These are phyloP conservation scores for Trichoderma sp. DNA, from an alignment of 2,329 filamentous ascomycete species.

Conservation along the genomic window DNA sequence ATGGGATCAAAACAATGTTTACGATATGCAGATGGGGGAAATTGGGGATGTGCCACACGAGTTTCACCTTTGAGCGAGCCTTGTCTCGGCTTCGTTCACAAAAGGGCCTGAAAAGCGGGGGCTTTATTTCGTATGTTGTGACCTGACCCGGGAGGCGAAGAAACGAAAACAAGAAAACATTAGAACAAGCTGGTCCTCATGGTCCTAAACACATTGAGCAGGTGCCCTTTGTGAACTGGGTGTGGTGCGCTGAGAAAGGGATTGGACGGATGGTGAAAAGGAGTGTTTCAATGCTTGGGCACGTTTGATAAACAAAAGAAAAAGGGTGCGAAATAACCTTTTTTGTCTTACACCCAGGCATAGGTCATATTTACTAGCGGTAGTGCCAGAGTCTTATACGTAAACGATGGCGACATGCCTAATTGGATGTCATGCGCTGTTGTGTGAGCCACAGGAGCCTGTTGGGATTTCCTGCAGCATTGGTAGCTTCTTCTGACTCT, in stretches of 20 bases:
- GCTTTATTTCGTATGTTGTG: constrained; percentile 1
- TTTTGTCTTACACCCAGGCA: constrained; percentile 6
- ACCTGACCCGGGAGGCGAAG: not conserved
- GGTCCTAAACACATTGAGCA: not conserved
- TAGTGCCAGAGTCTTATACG: not conserved
- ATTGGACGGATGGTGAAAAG: not conserved
- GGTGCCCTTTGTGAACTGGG: not conserved
- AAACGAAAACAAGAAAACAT: not conserved
- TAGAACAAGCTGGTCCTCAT: not conserved
- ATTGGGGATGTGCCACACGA: constrained; percentile 25
- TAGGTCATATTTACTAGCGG: not conserved
- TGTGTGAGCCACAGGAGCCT: not conserved
- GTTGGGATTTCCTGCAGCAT: not conserved
- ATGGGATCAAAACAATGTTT: constrained; percentile 14
- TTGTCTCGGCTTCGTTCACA: constrained; percentile 20
- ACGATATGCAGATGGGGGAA: constrained; percentile 6
- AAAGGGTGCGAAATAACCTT: constrained; percentile 1
- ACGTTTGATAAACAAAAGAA: not conserved
- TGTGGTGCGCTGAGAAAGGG: not conserved
- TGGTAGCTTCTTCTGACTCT: not conserved
- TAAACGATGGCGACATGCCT: not conserved
- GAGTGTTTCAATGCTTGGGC: constrained; percentile 4
- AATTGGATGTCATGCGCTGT: not conserved
- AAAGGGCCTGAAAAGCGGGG: constrained; percentile 8
- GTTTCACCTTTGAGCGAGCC: constrained; percentile 21